Evolutionary conservation across 2,329 filamentous ascomycete species (phyloP).

Genomic region (Fusarium multiceps): DNA sequence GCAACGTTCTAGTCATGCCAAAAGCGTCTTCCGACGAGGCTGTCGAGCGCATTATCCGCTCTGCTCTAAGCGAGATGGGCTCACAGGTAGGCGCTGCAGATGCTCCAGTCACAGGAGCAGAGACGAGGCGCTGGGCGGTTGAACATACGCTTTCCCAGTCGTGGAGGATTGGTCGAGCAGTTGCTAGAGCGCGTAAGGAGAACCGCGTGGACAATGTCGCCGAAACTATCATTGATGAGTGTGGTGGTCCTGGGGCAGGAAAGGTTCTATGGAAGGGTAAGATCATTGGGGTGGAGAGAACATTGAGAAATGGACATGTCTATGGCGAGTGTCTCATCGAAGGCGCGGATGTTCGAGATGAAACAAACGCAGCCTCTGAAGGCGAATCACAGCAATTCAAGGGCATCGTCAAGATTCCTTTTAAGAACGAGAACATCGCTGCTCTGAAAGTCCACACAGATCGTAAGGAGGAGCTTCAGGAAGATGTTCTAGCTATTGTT

Average conservation of each 20-base stretch:
- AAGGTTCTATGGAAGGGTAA: slow-evolving; percentile 72
- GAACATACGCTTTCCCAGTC: slow-evolving; percentile 64
- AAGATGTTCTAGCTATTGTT: slow-evolving; percentile 62
- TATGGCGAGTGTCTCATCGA: slow-evolving; percentile 70
- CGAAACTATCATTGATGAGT: slow-evolving; percentile 68
- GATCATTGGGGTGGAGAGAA: slow-evolving; percentile 69
- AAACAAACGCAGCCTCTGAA: slow-evolving; percentile 25
- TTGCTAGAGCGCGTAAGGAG: slow-evolving; percentile 60
- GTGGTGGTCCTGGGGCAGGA: slow-evolving; percentile 63
- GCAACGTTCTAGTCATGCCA: slow-evolving; percentile 62
- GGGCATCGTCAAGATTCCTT: slow-evolving; percentile 71
- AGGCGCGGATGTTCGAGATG: slow-evolving; percentile 55
- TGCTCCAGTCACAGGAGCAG: slow-evolving; percentile 60
- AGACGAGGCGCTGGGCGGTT: slow-evolving; percentile 63
- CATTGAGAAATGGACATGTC: slow-evolving; percentile 66
- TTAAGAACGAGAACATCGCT: slow-evolving; percentile 81
- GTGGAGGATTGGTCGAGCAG: slow-evolving; percentile 70
- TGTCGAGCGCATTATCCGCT: slow-evolving; percentile 62
- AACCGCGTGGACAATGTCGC: slow-evolving; percentile 66
- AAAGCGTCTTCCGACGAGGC: slow-evolving; percentile 58
- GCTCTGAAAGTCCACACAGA: slow-evolving; percentile 55
- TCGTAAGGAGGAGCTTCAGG: slow-evolving; percentile 52
- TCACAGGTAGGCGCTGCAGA: slow-evolving; percentile 63
- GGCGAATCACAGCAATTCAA: slow-evolving; percentile 45
- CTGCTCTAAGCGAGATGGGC: slow-evolving; percentile 66